Evolutionary conservation across 306 rosid genomes (phyloP).

Genomic region (Cajanus cajan): DNA sequence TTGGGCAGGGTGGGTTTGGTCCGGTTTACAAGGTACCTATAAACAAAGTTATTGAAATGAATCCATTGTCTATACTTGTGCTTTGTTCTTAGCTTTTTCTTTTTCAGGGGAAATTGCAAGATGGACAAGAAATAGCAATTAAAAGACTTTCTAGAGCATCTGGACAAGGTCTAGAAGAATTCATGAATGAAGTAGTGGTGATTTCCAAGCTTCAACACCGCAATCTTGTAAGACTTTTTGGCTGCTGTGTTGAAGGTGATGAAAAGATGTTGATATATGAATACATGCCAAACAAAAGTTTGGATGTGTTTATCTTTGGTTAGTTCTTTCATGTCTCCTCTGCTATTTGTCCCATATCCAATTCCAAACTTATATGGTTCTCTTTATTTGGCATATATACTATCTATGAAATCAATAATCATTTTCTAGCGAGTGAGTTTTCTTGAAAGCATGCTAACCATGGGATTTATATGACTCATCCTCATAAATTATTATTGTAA

Average conservation of each 20-base stretch:
- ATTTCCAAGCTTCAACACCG: constrained; percentile 39
- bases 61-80: not conserved
- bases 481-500: not conserved
- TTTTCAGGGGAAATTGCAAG: constrained; percentile 23
- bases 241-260: constrained; percentile 22
- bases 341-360: not conserved
- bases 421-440: not conserved
- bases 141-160: constrained; percentile 39
- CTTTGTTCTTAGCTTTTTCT: not conserved
- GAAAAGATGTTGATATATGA: constrained; percentile 25
- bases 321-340: not conserved
- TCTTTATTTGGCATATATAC: not conserved
- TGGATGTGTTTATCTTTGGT: constrained; percentile 28
- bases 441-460: not conserved
- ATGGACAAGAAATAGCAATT: constrained; percentile 33
- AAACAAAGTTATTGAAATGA: not conserved
- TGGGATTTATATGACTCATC: not conserved
- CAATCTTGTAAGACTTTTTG: constrained; percentile 36
- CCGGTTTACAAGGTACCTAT: constrained; percentile 26
- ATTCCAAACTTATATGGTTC: too few relatives aligned
- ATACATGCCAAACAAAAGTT: constrained; percentile 30
- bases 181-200: constrained; percentile 35
- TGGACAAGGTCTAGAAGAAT: constrained; percentile 35
- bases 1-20: constrained; percentile 34
- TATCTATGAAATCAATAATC: not conserved